These are phyloP conservation scores for Narthecium ossifragum DNA, from an alignment of 106 monocot species.

Conservation along the genomic window DNA sequence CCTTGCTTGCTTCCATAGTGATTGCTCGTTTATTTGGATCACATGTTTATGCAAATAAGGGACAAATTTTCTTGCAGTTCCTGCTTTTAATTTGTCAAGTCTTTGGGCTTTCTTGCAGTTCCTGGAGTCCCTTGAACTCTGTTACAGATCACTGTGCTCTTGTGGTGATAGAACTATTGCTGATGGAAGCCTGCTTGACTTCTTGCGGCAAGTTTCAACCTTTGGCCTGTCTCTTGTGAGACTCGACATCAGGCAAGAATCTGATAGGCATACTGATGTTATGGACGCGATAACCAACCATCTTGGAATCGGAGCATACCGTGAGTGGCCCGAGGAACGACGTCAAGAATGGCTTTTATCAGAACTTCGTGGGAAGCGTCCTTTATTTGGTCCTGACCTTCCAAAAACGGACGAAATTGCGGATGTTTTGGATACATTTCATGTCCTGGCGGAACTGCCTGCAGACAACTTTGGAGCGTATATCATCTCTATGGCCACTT, in stretches of 20 bases:
- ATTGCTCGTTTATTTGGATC: no score
- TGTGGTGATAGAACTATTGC: conserved; percentile 58
- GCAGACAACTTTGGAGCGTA: conserved; percentile 87
- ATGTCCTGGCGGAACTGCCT: conserved; percentile 79
- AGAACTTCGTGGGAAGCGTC: conserved; percentile 82
- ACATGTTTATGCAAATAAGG: no score
- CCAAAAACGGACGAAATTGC: conserved; percentile 80
- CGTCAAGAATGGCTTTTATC: conserved; percentile 87
- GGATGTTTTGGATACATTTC: conserved; percentile 74
- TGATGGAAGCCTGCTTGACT: conserved; percentile 72
- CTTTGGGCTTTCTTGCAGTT: conserved; percentile 52
- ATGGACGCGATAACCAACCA: conserved; percentile 84
- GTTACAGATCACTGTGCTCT: conserved; percentile 54
- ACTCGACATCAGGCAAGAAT: conserved; percentile 98
- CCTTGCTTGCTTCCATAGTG: no score
- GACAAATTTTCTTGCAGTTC: no score
- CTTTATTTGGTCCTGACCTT: conserved; percentile 81
- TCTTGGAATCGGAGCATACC: conserved; percentile 90
- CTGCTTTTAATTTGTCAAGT: no score
- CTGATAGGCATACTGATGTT: conserved; percentile 93
- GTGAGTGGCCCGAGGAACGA: conserved; percentile 90
- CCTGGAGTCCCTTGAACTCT: conserved; percentile 84
- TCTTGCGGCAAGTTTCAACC: conserved; percentile 81
- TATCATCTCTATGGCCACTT: conserved; percentile 92
- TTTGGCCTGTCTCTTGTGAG: conserved; percentile 95